phyloP scores from a whole-genome alignment of 768 basidiomycete genomes.

The Asterophora parasitica region DNA sequence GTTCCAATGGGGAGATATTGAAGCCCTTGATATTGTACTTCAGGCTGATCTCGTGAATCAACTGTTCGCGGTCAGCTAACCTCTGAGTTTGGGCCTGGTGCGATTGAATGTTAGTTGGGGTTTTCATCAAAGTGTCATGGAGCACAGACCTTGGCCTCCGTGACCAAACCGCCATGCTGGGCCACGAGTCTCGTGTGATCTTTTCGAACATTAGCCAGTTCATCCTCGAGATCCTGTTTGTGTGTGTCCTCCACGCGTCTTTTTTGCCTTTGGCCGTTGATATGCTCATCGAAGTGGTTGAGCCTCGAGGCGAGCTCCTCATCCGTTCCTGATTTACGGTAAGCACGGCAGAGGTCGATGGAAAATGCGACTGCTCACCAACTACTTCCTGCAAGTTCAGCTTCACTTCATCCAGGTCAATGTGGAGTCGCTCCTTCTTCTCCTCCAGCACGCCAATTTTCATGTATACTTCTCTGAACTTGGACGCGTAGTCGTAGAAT shows the following conservation, averaged over 20 bases:
- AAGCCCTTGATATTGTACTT: constrained; percentile 73
- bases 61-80: constrained; percentile 62
- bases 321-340: constrained; percentile 53
- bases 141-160: constrained; percentile 61
- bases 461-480: constrained; percentile 82
- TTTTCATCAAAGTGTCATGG: not conserved
- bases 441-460: constrained; percentile 60
- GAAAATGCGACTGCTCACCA: constrained; percentile 35
- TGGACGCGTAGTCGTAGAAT: constrained; percentile 78
- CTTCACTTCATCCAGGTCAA: constrained; percentile 57
- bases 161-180: constrained; percentile 63
- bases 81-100: constrained; percentile 74
- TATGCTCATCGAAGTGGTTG: constrained; percentile 55
- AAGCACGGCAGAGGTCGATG: not conserved
- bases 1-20: constrained; percentile 62
- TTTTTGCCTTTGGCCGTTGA: constrained; percentile 46
- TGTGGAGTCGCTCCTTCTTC: constrained; percentile 55
- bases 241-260: constrained; percentile 43
- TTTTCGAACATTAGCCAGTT: constrained; percentile 42
- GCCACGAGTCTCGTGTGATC: constrained; percentile 53
- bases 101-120: not conserved
- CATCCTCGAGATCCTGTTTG: constrained; percentile 60
- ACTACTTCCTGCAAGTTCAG: constrained; percentile 62
- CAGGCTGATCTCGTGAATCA: constrained; percentile 65
- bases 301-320: constrained; percentile 60